Evolutionary conservation across 2,329 filamentous ascomycete genomes (phyloP), one percentile per base, ranked within the genome.

Genomic region (Rhexocercosporidium sp.): DNA sequence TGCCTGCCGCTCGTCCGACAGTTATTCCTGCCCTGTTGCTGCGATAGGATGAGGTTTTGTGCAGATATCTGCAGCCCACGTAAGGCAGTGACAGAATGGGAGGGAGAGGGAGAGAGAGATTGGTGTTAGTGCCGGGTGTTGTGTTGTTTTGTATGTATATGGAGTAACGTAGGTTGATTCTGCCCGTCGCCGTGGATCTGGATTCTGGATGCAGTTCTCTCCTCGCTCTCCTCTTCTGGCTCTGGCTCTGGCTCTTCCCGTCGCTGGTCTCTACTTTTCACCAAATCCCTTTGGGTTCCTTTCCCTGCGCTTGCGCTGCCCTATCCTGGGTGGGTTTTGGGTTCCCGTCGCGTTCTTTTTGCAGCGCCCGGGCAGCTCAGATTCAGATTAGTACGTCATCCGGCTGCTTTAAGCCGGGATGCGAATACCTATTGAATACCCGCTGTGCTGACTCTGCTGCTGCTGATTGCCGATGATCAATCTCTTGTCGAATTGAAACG

Each of bases 311-410:
- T n/a, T n/a, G n/a, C n/a, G n/a, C n/a, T n/a, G n/a, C n/a, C n/a
- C n/a, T n/a, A n/a, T n/a, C n/a, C n/a, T n/a, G n/a, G 8, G 51
- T 20, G 51, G 18, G 27, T 27, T n/a, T n/a, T n/a, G n/a, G 51
- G 51, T 27, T n/a, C 34, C 11, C 11, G 34, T 51, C 34, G 34
- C n/a, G 22, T 27, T 59, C 25, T 27, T 44, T n/a, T 41, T 44
- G 53, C 53, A 56, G 53, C 25, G 53, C 18, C 14, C 9, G n/a
- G 41, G 41, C 41, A 37, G 34, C n/a, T n/a, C n/a, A n/a, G 12
- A 37, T 37, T 11, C 29, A 37, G 20, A 59, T 64, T 64, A 53
- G 54, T 65, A 60, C 63, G 63, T 65, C 63, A 65, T 65, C 41
- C 31, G 41, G 56, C 63, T 65, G 63, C 63, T 60, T 65, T 65